Evolutionary conservation across 805 yeast species (phyloP), one percentile per base, ranked within the genome.

Genomic region (Cephaloascus fragrans): DNA sequence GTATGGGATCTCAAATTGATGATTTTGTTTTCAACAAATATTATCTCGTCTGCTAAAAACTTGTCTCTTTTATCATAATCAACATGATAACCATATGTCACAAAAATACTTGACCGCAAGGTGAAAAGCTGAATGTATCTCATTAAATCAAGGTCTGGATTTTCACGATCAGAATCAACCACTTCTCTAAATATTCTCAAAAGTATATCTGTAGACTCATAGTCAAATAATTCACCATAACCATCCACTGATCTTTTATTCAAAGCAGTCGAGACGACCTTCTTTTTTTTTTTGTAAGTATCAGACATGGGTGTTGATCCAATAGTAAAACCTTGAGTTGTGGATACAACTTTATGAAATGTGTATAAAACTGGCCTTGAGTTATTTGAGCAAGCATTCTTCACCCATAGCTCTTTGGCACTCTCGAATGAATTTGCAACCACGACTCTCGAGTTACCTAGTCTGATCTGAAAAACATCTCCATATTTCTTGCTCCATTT

Each of bases 361-460:
- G 88, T 80, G 53, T 73, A 74, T 39, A 72, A 62, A 17, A 67
- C 56, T 0, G 93, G 93, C 33, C 94, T 61, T 1, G 90, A 83
- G 47, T 75, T 79, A 43, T 73, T 74, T 3, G 78, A 72, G 26
- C 62, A 52, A 5, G 77, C 59, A 45, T 66, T 63, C 20, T 55
- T 55, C 19, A 70, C 53, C 83, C 84, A 81, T 3, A 83, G 56
- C 18, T 60, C 60, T 31, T 57, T 53, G 1, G 79, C 75, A 4
- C 80, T 69, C 3, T 67, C 71, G 46, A 61, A 78, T 1, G 82
- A 70, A 50, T 83, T 81, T n/a, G 77, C 89, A 15, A 84, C 78
- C 10, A 84, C 68, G 1, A 80, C 72, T 12, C 71, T 58, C 32
- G 57, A 64, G 16, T 52, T 58, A 0, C 94, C 94, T 39, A 83